Conservation (phyloP, 2,329 filamentous ascomycete species). For the Pyrenochaeta sp. region DNA sequence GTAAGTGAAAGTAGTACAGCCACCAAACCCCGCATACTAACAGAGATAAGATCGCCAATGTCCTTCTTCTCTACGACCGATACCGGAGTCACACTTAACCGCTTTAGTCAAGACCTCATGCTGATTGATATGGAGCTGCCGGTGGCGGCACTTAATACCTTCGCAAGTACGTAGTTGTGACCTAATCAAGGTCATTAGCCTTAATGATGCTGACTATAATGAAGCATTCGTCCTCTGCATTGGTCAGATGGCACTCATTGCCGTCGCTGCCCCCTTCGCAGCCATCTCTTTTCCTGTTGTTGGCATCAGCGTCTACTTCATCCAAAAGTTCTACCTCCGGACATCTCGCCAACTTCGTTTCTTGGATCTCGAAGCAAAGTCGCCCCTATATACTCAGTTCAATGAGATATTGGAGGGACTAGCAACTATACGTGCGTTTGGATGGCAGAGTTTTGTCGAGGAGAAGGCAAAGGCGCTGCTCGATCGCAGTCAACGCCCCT, state of each 20-base stretch:
- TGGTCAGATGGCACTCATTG: slow-evolving; percentile 50
- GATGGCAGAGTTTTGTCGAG: slow-evolving; percentile 54
- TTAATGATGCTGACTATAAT: slow-evolving; percentile 7
- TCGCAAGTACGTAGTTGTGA: slow-evolving; percentile 32
- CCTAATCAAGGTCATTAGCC: neutral
- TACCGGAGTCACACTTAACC: slow-evolving; percentile 56
- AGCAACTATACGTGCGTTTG: slow-evolving; percentile 61
- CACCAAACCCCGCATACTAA: slow-evolving; percentile 15
- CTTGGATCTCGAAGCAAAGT: slow-evolving; percentile 62
- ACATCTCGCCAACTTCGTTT: slow-evolving; percentile 60
- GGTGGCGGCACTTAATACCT: slow-evolving; percentile 43
- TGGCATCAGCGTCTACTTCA: slow-evolving; percentile 47
- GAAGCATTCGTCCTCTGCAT: slow-evolving; percentile 44
- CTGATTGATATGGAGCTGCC: slow-evolving; percentile 58
- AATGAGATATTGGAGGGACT: slow-evolving; percentile 60
- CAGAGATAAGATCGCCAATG: slow-evolving; percentile 44
- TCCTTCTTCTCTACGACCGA: slow-evolving; percentile 56
- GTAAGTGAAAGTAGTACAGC: slow-evolving; percentile 29
- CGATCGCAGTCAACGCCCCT: slow-evolving; percentile 54
- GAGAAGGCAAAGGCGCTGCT: slow-evolving; percentile 50
- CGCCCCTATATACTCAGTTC: slow-evolving; percentile 62
- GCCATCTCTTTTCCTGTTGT: slow-evolving; percentile 53
- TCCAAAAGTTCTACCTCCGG: slow-evolving; percentile 58
- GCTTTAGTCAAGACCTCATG: slow-evolving; percentile 59
- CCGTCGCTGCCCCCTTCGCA: slow-evolving; percentile 50